A percentile compares a stretch with the other conserved stretches of the same genome.
phyloP scores from a whole-genome alignment of 352 stramenopile genomes.

The Globisporangium rhizosaccharum region DNA sequence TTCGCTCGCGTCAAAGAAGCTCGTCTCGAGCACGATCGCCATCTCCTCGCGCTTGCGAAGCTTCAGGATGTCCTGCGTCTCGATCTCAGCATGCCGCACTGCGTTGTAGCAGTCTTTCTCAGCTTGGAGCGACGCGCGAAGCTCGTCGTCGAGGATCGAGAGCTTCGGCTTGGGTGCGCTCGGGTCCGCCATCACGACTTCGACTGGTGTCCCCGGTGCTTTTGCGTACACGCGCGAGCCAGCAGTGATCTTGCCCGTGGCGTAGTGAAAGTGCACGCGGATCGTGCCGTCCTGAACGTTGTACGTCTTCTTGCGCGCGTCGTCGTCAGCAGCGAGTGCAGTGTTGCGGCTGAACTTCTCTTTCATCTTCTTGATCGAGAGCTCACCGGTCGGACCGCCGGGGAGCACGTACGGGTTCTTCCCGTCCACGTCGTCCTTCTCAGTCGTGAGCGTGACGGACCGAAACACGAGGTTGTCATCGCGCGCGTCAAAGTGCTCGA shows the following conservation, averaged over 20 bases:
- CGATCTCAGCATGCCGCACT: conserved; percentile 81
- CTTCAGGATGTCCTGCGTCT: conserved; percentile 90
- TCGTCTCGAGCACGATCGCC: conserved; percentile 77
- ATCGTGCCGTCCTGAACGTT: conserved; percentile 89
- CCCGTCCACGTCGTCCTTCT: conserved; percentile 71
- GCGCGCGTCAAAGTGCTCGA: conserved; percentile 82
- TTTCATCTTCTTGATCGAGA: conserved; percentile 92
- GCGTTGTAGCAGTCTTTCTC: conserved; percentile 91
- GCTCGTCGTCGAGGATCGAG: conserved; percentile 70
- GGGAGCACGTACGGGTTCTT: conserved; percentile 80
- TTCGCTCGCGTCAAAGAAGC: conserved; percentile 76
- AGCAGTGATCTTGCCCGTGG: conserved; percentile 88
- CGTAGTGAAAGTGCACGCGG: conserved; percentile 89
- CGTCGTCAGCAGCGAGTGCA: conserved; percentile 44
- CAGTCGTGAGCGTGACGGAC: conserved; percentile 67
- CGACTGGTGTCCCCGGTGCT: conserved; percentile 51
- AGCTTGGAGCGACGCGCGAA: conserved; percentile 58
- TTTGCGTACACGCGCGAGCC: conserved; percentile 80
- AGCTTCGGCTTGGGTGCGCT: conserved; percentile 58
- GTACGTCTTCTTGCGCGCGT: conserved; percentile 89
- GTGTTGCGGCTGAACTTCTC: conserved; percentile 86
- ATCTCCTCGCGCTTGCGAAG: conserved; percentile 86
- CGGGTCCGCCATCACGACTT: conserved; percentile 70
- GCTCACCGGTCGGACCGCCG: conserved; percentile 58
- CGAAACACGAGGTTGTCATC: conserved; percentile 85